Evolutionary conservation across 805 yeast genomes (phyloP).

Genomic region (Saccharomycopsis babjevae): DNA sequence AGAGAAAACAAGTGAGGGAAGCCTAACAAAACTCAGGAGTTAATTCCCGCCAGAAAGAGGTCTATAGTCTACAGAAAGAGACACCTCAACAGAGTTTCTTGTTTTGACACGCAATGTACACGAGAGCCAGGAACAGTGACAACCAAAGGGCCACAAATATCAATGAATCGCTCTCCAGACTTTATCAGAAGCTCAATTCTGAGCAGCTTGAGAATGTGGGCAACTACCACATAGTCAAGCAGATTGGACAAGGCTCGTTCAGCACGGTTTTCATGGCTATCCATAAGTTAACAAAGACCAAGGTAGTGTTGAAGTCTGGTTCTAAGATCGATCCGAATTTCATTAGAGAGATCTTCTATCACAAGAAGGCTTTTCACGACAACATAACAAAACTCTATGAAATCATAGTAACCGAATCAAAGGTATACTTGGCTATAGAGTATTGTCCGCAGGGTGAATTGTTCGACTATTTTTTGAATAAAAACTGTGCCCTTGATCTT

Average conservation of each 20-base stretch:
- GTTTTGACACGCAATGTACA: neutral
- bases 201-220: slow-evolving; percentile 47
- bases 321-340: slow-evolving; percentile 69
- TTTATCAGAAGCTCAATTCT: slow-evolving; percentile 15
- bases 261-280: slow-evolving; percentile 84
- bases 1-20: too few species aligned
- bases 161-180: slow-evolving; percentile 15
- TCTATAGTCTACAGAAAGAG: too few species aligned
- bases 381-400: slow-evolving; percentile 81
- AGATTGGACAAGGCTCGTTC: slow-evolving; percentile 87
- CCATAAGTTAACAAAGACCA: slow-evolving; percentile 64
- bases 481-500: slow-evolving; percentile 36
- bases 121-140: slow-evolving; percentile 10
- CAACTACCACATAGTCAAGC: slow-evolving; percentile 59
- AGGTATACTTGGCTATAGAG: slow-evolving; percentile 81
- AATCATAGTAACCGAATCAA: slow-evolving; percentile 67
- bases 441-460: slow-evolving; percentile 78
- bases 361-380: slow-evolving; percentile 73
- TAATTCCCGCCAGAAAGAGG: too few species aligned
- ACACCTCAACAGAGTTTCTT: neutral
- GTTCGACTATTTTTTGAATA: slow-evolving; percentile 51
- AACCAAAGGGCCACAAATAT: slow-evolving; percentile 11
- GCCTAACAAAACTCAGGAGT: too few species aligned
- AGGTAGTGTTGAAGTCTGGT: slow-evolving; percentile 80
- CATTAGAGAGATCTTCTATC: slow-evolving; percentile 84